Evolutionary conservation across 306 rosid genomes (phyloP), one percentile per base, ranked within the genome.

Genomic region (Urtica urens): DNA sequence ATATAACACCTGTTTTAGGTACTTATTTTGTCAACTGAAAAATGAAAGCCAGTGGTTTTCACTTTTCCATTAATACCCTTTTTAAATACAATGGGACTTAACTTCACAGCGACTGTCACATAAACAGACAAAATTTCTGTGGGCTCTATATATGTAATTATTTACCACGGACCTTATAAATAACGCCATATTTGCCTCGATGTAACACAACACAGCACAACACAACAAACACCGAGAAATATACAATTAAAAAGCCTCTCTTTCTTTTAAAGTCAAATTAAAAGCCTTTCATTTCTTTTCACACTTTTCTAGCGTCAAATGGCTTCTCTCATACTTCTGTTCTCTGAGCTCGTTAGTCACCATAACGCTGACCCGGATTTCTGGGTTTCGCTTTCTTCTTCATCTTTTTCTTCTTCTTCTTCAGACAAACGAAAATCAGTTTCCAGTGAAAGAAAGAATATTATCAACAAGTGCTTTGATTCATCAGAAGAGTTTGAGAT

Each of bases 271-370:
- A n/a, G n/a, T n/a, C n/a, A n/a, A n/a, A n/a, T n/a, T n/a, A 6
- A 29, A 16, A 9, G 21, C 6, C 8, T 26, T 16, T 47, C 10
- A 13, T 25, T 48, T 26, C 22, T 6, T 19, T 46, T 23, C 11
- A 7, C 10, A 44, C 5, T 18, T 44, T 16, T 18, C 30, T 20
- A n/a, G n/a, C n/a, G n/a, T n/a, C 13, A 5, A 45, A 51, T 51
- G 57, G 57, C 57, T 51, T 51, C 57, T 33, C 57, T 51, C n/a
- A 18, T 51, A 22, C 57, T 51, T 20, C 23, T 51, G 43, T 31
- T 51, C 29, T 51, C 57, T 19, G 57, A 51, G 9, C 57, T 51
- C 7, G n/a, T 51, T 20, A 51, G 44, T 19, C 57, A 51, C 19
- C 57, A 20, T 24, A 21, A 33, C 12, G 43, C 39, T 11, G 43